A percentile compares a stretch with the other conserved stretches of the same genome.
These are phyloP conservation scores for Bacterosira constricta DNA, from an alignment of 108 stramenopile genomes.

Conservation along the genomic window DNA sequence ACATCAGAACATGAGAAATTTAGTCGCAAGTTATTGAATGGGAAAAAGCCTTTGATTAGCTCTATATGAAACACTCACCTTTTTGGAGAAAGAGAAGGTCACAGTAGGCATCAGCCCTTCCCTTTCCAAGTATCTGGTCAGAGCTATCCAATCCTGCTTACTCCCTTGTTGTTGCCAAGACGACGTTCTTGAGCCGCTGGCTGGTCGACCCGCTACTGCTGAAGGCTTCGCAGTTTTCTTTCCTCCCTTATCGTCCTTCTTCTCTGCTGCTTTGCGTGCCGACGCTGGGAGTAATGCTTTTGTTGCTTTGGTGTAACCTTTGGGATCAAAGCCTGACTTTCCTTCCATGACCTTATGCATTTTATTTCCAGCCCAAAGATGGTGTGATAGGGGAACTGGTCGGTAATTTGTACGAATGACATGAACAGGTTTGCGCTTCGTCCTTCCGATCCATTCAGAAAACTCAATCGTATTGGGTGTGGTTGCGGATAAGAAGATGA, in stretches of 20 bases:
- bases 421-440: constrained; percentile 88
- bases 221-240: constrained; percentile 34
- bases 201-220: constrained; percentile 12
- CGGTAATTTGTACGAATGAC: constrained; percentile 91
- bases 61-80: constrained; percentile 21
- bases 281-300: constrained; percentile 70
- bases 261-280: constrained; percentile 37
- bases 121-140: constrained; percentile 80
- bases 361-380: constrained; percentile 88
- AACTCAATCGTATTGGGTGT: constrained; percentile 97
- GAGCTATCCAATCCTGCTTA: constrained; percentile 81
- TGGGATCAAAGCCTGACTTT: constrained; percentile 71
- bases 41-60: neutral
- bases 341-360: constrained; percentile 86
- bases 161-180: constrained; percentile 84
- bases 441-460: constrained; percentile 95
- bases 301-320: constrained; percentile 75
- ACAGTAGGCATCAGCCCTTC: constrained; percentile 94
- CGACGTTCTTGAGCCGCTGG: constrained; percentile 60
- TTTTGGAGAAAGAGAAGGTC: constrained; percentile 97
- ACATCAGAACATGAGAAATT: neutral
- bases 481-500: constrained; percentile 97
- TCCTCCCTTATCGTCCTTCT: constrained; percentile 53
- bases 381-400: constrained; percentile 94
- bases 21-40: neutral